These are phyloP conservation scores for Rhododendron kiyosumense DNA, from an alignment of 148 eudicot species.

Conservation along the genomic window DNA sequence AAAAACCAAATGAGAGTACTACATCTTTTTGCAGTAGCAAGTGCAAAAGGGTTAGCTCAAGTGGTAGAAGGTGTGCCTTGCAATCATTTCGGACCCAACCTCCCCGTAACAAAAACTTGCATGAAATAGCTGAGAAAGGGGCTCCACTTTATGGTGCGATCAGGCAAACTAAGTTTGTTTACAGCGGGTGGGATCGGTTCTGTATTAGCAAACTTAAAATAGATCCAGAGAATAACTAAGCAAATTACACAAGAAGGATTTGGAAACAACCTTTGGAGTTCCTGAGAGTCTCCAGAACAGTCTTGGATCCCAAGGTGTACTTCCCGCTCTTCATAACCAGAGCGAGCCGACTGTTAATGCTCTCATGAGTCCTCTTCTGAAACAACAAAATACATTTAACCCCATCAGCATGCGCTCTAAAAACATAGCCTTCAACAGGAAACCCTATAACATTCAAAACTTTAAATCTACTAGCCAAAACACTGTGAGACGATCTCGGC, in stretches of 20 bases:
- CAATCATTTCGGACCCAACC: background rate
- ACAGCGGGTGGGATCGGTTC: background rate
- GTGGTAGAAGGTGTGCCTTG: background rate
- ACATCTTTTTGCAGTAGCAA: background rate
- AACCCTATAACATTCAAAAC: background rate
- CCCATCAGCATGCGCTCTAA: background rate
- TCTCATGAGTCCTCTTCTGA: slow-evolving; percentile 70
- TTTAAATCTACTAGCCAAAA: background rate
- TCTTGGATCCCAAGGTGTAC: slow-evolving; percentile 54
- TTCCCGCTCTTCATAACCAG: slow-evolving; percentile 69
- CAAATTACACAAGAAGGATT: background rate
- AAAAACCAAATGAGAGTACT: background rate
- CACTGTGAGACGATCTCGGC: background rate
- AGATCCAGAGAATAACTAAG: background rate
- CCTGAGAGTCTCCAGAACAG: slow-evolving; percentile 53
- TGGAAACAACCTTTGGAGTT: slow-evolving; percentile 38
- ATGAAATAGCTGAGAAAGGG: background rate
- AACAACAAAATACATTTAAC: background rate
- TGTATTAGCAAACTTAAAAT: background rate
- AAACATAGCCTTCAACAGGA: background rate
- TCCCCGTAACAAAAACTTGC: background rate
- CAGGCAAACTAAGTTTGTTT: background rate
- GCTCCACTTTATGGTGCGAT: background rate
- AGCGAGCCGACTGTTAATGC: slow-evolving; percentile 56
- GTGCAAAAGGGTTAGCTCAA: background rate